These are phyloP conservation scores for Balakata baccata DNA, from an alignment of 345 rosid species.

Conservation along the genomic window DNA sequence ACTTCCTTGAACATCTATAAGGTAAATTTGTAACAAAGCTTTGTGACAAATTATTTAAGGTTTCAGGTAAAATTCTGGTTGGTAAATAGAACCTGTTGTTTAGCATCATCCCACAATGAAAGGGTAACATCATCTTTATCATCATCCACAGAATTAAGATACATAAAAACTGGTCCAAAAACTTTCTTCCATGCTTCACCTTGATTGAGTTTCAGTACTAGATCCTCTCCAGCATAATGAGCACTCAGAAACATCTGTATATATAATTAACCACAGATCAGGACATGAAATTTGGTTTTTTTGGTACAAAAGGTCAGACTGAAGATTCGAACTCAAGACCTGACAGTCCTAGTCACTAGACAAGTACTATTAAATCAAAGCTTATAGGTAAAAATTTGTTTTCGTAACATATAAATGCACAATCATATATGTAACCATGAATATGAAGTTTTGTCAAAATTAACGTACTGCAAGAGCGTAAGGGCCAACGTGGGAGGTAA, in stretches of 20 bases:
- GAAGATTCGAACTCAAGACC: too few relatives aligned
- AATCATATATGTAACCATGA: too few relatives aligned
- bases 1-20: slow-evolving; percentile 64
- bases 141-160: slow-evolving; percentile 57
- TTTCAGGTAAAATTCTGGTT: not conserved
- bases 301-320: too few relatives aligned
- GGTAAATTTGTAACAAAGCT: not conserved
- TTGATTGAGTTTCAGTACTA: slow-evolving; percentile 53
- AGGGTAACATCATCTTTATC: slow-evolving; percentile 48
- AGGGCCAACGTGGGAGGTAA: slow-evolving; percentile 92
- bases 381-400: too few relatives aligned
- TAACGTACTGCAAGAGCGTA: slow-evolving; percentile 69
- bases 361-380: too few relatives aligned
- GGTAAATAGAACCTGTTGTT: slow-evolving; percentile 49
- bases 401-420: too few relatives aligned
- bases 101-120: slow-evolving; percentile 89
- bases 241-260: slow-evolving; percentile 69
- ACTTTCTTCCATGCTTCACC: slow-evolving; percentile 89
- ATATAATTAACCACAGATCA: not conserved
- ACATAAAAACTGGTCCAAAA: slow-evolving; percentile 84
- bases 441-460: too few relatives aligned
- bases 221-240: slow-evolving; percentile 78
- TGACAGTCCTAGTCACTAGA: too few relatives aligned
- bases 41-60: not conserved
- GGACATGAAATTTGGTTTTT: too few relatives aligned